These are phyloP conservation scores for Aspergillus flavus DNA, from an alignment of 2,329 filamentous ascomycete genomes.

Conservation along the genomic window DNA sequence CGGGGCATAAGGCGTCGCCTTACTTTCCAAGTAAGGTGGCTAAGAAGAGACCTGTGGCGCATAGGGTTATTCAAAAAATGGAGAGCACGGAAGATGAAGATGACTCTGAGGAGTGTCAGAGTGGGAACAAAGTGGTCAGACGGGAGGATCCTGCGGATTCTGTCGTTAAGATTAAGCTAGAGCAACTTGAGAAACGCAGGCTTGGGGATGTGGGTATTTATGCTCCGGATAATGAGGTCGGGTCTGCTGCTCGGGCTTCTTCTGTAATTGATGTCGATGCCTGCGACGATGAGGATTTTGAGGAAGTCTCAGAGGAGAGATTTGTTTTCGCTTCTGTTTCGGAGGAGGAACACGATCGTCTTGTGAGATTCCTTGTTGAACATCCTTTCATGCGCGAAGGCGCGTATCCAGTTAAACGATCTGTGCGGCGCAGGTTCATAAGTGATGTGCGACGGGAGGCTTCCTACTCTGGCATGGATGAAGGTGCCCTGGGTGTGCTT, in stretches of 20 bases:
- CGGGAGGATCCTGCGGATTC: too few species aligned
- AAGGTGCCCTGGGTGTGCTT: conserved; percentile 15
- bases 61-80: conserved; percentile 10
- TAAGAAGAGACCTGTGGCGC: background rate
- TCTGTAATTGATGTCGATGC: background rate
- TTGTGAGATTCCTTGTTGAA: conserved; percentile 21
- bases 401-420: conserved; percentile 20
- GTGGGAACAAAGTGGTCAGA: background rate
- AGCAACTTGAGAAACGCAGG: background rate
- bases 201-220: background rate
- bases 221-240: background rate
- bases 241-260: background rate
- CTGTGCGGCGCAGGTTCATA: conserved; percentile 23
- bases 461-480: conserved; percentile 18
- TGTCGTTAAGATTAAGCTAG: background rate
- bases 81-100: conserved; percentile 6
- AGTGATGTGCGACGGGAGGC: conserved; percentile 22
- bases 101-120: background rate
- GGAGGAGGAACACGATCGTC: conserved; percentile 6
- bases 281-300: background rate
- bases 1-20: conserved; percentile 7
- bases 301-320: conserved; percentile 6
- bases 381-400: conserved; percentile 23
- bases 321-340: conserved; percentile 8
- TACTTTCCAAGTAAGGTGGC: conserved; percentile 8